Conservation (phyloP, 2,329 filamentous ascomycete species). For the Phaeophleospora eucalypticola region DNA sequence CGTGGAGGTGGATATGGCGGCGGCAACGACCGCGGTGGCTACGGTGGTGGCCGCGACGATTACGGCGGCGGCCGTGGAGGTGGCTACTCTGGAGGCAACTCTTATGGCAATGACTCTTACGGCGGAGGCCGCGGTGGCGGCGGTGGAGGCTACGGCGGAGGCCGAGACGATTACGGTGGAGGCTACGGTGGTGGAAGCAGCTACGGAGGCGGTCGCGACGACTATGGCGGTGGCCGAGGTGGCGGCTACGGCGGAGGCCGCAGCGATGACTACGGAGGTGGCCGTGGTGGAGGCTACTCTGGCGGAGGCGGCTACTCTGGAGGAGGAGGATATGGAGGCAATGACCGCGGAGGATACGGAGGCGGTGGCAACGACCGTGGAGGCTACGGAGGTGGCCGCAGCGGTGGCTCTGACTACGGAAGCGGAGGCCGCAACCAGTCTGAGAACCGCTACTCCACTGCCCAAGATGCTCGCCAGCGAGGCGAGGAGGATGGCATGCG, state of each 20-base stretch:
- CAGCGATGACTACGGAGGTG: conserved; percentile 2
- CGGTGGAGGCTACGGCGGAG: not conserved
- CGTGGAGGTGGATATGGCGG: not conserved
- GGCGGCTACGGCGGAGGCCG: not conserved
- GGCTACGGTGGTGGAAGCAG: not conserved
- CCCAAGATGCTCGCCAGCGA: conserved; percentile 2
- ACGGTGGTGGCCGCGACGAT: not conserved
- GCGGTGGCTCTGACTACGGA: conserved; percentile 5
- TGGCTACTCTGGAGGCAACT: conserved; percentile 1
- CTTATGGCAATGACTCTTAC: not conserved
- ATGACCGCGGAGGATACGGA: conserved; percentile 5
- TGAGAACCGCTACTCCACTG: conserved; percentile 1
- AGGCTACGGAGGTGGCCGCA: conserved; percentile 3
- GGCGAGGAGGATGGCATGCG: conserved; percentile 7
- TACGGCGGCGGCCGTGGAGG: conserved; percentile 1
- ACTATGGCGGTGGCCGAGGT: not conserved
- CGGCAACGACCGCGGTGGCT: not conserved
- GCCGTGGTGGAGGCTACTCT: not conserved
- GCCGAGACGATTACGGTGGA: not conserved
- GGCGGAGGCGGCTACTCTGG: not conserved
- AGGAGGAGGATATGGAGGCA: not conserved
- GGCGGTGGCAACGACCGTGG: not conserved
- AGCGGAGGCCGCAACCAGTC: conserved; percentile 2
- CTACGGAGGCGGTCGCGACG: not conserved
- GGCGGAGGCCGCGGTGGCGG: not conserved